Percentiles rank a stretch among this genome's conserved stretches.
phyloP scores from a whole-genome alignment of 306 rosid genomes.

The Prunus padus region DNA sequence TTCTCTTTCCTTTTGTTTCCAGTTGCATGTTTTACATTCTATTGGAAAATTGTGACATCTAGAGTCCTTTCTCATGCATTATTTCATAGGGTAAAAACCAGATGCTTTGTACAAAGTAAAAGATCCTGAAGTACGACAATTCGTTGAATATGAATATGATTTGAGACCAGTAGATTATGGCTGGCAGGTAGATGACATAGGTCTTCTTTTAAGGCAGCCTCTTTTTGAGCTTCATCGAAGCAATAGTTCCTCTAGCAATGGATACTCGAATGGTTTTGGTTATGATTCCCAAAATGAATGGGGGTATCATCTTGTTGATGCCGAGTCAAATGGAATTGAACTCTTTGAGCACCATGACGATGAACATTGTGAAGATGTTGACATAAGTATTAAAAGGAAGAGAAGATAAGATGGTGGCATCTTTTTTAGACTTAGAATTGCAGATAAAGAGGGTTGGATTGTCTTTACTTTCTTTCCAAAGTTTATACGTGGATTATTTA shows the following conservation, averaged over 20 bases:
- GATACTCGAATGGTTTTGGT: conserved; percentile 45
- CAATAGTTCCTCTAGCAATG: conserved; percentile 44
- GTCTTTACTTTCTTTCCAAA: conserved; percentile 3
- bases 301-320: conserved; percentile 50
- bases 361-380: conserved; percentile 58
- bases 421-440: conserved; percentile 76
- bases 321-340: conserved; percentile 62
- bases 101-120: too few relatives aligned
- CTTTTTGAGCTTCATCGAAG: conserved; percentile 38
- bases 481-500: conserved; percentile 4
- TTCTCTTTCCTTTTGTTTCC: too few relatives aligned
- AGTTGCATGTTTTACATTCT: too few relatives aligned
- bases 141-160: conserved; percentile 57
- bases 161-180: conserved; percentile 33
- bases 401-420: conserved; percentile 63
- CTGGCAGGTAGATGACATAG: conserved; percentile 35
- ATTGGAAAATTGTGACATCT: too few relatives aligned
- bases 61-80: too few relatives aligned
- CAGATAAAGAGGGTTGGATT: conserved; percentile 81
- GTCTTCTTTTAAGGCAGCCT: conserved; percentile 48
- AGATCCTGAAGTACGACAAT: too few relatives aligned
- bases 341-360: conserved; percentile 74
- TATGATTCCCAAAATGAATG: conserved; percentile 49
- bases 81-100: too few relatives aligned
- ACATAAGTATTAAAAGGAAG: conserved; percentile 77